Conservation (phyloP, 768 basidiomycete species). For the Auriscalpium orientale region DNA sequence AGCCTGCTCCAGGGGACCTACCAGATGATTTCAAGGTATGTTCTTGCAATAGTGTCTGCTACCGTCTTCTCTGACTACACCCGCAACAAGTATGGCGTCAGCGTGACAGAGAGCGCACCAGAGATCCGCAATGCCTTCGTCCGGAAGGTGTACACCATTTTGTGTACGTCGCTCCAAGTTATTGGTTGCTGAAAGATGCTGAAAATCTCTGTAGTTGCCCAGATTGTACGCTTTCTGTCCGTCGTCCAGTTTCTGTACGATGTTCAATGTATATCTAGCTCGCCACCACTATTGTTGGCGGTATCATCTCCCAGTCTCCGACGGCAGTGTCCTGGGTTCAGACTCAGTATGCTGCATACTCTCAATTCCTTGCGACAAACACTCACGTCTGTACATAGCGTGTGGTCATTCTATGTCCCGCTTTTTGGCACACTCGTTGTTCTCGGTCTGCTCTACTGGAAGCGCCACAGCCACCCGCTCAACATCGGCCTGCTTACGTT, state of each 20-base stretch:
- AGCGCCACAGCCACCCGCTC: constrained; percentile 82
- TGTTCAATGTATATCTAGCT: constrained; percentile 29
- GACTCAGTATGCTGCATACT: constrained; percentile 43
- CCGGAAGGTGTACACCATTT: constrained; percentile 85
- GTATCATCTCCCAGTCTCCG: constrained; percentile 56
- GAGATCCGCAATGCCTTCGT: constrained; percentile 84
- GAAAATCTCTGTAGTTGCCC: constrained; percentile 41
- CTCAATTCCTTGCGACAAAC: neutral
- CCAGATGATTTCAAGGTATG: constrained; percentile 92
- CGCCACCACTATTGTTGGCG: constrained; percentile 74
- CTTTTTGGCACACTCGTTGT: constrained; percentile 74
- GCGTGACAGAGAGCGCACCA: constrained; percentile 66
- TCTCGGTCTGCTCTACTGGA: constrained; percentile 81
- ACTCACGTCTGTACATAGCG: constrained; percentile 27
- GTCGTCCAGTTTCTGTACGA: neutral
- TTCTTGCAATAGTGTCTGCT: neutral
- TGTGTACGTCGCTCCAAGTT: constrained; percentile 48
- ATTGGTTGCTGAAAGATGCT: neutral
- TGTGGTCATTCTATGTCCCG: constrained; percentile 76
- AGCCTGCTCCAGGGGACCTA: constrained; percentile 64
- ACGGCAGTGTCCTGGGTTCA: constrained; percentile 63
- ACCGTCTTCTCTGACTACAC: constrained; percentile 10
- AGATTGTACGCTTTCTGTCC: constrained; percentile 47
- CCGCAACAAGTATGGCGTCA: constrained; percentile 60
- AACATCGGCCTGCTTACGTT: constrained; percentile 80